Base-by-base conservation (phyloP, 2,329 filamentous ascomycete genomes). In the Tothia fuscella region DNA sequence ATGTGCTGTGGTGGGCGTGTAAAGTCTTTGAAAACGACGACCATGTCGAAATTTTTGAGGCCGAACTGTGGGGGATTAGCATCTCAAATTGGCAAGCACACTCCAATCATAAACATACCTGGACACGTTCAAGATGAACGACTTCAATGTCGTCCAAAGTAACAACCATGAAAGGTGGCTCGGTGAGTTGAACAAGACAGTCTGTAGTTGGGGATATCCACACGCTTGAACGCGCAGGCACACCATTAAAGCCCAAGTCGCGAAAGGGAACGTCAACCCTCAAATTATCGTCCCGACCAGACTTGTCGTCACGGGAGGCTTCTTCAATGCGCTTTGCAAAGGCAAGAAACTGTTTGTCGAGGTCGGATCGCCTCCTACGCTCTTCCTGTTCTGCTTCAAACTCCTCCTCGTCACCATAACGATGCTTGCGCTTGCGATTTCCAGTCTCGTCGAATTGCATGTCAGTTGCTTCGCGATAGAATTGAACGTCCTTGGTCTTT, bases 401-500 rank as follows among this genome's bases (percentile, higher is more conserved):
- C 59, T 98, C 91, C 56, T 98, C 91, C 59, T 98, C 93, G 49
- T 98, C 91, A 32, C 91, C 91, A 56, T 93, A 96, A 37, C 91
- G 80, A 63, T 96, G 93, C 65, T 95, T 95, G 50, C 91, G 83
- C 67, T 95, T 94, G 49, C 93, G 77, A 64, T 96, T 98, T 51
- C 91, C 93, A 36, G 91, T 98, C 66, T 98, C 91, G 55, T 98
- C 91, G 52, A 98, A 96, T 56, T 94, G 87, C 60, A 98, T 96
- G 51, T 98, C 91, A 0, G 91, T 96, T 3, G 91, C 91, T 66
- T 98, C 91, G 41, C 91, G 78, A 56, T 95, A 95, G 64, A 98
- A 98, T 53, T 98, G 93, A 1, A 98, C 83, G 59, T 98, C 93
- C 67, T 91, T 95, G 9, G 91, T 93, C 76, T 98, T 98, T 68